These are phyloP conservation scores for Sugiyamaella qingdaonensis DNA, from an alignment of 805 yeast species.

Conservation along the genomic window DNA sequence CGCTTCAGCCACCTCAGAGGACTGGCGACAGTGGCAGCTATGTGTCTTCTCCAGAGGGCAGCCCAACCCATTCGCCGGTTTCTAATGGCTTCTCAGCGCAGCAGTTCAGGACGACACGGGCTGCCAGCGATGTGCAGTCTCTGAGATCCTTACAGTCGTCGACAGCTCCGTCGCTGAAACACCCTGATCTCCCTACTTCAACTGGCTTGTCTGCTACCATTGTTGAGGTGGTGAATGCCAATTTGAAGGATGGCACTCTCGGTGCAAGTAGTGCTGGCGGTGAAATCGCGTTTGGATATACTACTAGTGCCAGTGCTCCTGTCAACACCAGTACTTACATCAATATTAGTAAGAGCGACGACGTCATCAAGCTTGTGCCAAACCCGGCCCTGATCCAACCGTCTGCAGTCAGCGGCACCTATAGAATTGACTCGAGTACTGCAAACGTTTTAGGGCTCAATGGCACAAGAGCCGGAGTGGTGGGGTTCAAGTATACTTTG, in stretches of 20 bases:
- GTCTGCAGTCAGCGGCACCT: conserved; percentile 26
- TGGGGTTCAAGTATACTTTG: conserved; percentile 72
- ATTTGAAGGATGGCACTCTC: conserved; percentile 62
- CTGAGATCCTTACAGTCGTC: conserved; percentile 22
- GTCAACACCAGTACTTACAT: conserved; percentile 6
- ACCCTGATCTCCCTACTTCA: conserved; percentile 29
- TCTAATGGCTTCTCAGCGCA: background rate
- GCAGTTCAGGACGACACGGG: background rate
- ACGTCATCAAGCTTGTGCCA: conserved; percentile 44
- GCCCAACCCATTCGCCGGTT: conserved; percentile 3
- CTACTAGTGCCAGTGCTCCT: conserved; percentile 27
- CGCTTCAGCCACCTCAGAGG: background rate
- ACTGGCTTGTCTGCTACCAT: conserved; percentile 61
- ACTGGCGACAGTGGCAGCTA: conserved; percentile 2
- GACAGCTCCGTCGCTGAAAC: conserved; percentile 16
- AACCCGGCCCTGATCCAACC: conserved; percentile 52
- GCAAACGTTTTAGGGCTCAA: conserved; percentile 9
- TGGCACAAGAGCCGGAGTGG: conserved; percentile 37
- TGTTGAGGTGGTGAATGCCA: conserved; percentile 80
- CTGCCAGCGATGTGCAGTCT: conserved; percentile 22
- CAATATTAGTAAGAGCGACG: conserved; percentile 29
- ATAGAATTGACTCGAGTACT: conserved; percentile 10
- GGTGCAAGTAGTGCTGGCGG: conserved; percentile 66
- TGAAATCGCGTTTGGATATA: conserved; percentile 78
- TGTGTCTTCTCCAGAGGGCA: conserved; percentile 4